A percentile compares a stretch with the other conserved stretches of the same genome.
These are phyloP conservation scores for Cyclotella sp. DNA, from an alignment of 108 stramenopile genomes.

Conservation along the genomic window DNA sequence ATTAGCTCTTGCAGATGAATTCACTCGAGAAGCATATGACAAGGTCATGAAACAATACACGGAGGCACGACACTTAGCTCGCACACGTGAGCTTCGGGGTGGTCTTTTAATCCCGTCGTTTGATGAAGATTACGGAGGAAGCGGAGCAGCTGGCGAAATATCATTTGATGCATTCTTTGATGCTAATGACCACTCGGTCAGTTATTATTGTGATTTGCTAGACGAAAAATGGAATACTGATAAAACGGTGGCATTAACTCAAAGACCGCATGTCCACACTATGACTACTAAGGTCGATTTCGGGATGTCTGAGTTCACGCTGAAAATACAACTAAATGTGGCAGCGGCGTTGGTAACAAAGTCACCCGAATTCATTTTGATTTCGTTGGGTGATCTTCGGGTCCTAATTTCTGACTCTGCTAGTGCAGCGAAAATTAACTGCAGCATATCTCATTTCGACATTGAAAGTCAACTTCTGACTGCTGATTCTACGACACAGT, in stretches of 20 bases:
- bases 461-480: slow-evolving; percentile 63
- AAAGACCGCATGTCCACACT: slow-evolving; percentile 28
- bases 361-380: slow-evolving; percentile 59
- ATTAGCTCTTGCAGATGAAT: slow-evolving; percentile 46
- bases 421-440: slow-evolving; percentile 40
- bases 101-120: slow-evolving; percentile 71
- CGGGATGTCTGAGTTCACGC: slow-evolving; percentile 47
- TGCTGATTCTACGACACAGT: not conserved
- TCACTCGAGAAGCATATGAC: slow-evolving; percentile 62
- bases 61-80: slow-evolving; percentile 72
- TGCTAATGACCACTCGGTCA: slow-evolving; percentile 79
- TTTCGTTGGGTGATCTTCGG: slow-evolving; percentile 62
- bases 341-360: not conserved
- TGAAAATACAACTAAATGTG: slow-evolving; percentile 55
- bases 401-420: slow-evolving; percentile 38
- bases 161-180: slow-evolving; percentile 89
- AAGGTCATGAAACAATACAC: slow-evolving; percentile 80
- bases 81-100: slow-evolving; percentile 67
- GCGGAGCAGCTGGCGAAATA: slow-evolving; percentile 41
- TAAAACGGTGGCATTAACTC: not conserved
- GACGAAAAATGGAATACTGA: slow-evolving; percentile 34
- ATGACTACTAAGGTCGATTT: slow-evolving; percentile 65
- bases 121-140: slow-evolving; percentile 55
- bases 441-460: slow-evolving; percentile 66
- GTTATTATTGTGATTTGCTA: slow-evolving; percentile 56